Base-by-base conservation (phyloP, 2,329 filamentous ascomycete genomes). In the Leptographium procerum region DNA sequence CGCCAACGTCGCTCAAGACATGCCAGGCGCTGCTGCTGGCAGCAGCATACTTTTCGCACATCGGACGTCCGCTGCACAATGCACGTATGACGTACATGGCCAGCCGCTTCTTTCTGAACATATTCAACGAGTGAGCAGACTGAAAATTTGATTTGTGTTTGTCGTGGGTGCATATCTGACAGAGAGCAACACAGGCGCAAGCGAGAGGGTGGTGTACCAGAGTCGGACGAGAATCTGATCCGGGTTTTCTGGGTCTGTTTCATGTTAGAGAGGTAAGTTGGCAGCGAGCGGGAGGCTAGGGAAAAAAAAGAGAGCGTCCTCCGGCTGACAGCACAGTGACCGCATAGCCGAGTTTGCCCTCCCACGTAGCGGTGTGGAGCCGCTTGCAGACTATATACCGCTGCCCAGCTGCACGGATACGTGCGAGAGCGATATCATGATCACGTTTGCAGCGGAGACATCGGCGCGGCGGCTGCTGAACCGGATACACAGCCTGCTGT, bases 201-300 rank as follows among this genome's bases (percentile, higher is more conserved):
- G 9, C 57, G 50, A 26, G 47, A 45, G 5, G 55, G 26, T 11
- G 29, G 29, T 26, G 48, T 59, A 1, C 56, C 60, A 6, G 57
- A 60, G 5, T 65, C 62, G 13, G 66, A 77, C 59, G 77, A 83
- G 62, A 66, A 75, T 22, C 75, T 77, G 58, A 71, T 80, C 45
- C 76, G 85, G 59, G 80, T 82, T 1, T 88, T 86, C 63, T 89
- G 86, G 86, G 85, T 85, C 33, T 87, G 84, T 66, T 75, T 89
- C 59, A 85, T 88, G 64, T 74, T 88, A 34, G 87, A 90, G 71
- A 88, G 82, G 82, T 85, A 26, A 24, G 45, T 26, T 14, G 16
- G 19, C 19, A 4, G 8, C 9, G 10, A 24, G 11, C 45, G 19
- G 24, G 24, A 6, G 45, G 26, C 4, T 22, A 6, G 22, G 11